These are phyloP conservation scores for Sonneratia alba DNA, from an alignment of 345 rosid genomes.

Conservation along the genomic window DNA sequence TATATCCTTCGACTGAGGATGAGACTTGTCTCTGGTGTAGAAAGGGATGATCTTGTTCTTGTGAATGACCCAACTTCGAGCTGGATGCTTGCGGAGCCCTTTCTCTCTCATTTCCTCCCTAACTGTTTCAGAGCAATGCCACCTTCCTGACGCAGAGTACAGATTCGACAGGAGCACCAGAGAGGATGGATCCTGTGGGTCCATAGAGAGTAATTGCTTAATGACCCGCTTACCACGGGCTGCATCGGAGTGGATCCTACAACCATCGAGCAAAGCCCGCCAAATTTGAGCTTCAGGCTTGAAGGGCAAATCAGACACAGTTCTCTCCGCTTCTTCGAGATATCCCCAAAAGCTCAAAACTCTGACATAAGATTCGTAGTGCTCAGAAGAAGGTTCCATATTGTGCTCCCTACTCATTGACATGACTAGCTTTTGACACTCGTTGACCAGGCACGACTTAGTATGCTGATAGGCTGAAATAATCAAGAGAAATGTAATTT, in stretches of 20 bases:
- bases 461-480: constrained; percentile 51
- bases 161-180: constrained; percentile 64
- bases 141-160: constrained; percentile 81
- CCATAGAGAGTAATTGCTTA: constrained; percentile 40
- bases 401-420: constrained; percentile 41
- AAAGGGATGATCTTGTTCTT: constrained; percentile 53
- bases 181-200: constrained; percentile 59
- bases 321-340: constrained; percentile 69
- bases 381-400: constrained; percentile 55
- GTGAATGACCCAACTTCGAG: constrained; percentile 73
- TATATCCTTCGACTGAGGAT: constrained; percentile 55
- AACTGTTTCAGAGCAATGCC: constrained; percentile 62
- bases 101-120: constrained; percentile 57
- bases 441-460: constrained; percentile 34
- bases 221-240: constrained; percentile 43
- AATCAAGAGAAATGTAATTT: constrained; percentile 38
- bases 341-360: constrained; percentile 73
- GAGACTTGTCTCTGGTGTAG: constrained; percentile 56
- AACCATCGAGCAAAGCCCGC: constrained; percentile 70
- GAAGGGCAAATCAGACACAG: constrained; percentile 37
- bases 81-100: constrained; percentile 55
- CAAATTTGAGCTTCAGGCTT: constrained; percentile 46
- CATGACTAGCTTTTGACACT: constrained; percentile 41
- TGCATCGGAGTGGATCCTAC: constrained; percentile 53
- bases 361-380: constrained; percentile 47